Evolutionary conservation across 352 stramenopile genomes (phyloP), one percentile per base, ranked within the genome.

Genomic region (Pythium vanterpoolii): DNA sequence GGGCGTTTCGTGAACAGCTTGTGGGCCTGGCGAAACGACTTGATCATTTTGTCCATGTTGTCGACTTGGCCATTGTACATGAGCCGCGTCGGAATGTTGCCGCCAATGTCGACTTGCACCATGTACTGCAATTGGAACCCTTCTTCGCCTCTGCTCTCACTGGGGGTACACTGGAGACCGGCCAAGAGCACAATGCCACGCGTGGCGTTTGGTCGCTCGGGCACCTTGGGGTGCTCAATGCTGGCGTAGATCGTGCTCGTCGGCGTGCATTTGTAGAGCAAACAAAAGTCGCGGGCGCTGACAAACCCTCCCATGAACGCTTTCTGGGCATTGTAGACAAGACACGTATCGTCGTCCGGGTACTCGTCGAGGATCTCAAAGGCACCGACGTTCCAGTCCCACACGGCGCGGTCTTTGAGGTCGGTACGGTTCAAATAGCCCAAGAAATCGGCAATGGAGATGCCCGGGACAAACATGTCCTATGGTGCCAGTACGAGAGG

Each of bases 1-100:
- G 19, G 21, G 6, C 51, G 45, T 50, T 60, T 70, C 21, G 30
- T 50, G 46, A 83, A 83, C 27, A 77, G 50, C 52, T 72, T 70
- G 19, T 71, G 58, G 9, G 72, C 73, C 13, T 79, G 60, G 21
- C 68, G 64, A 56, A 83, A 83, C 23, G 75, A 64, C 47, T 78
- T 81, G 30, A 79, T 66, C 60, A 85, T 73, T 54, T 85, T 86
- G 39, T 75, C 66, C 72, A 86, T 77, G 57, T 71, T 84, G 72
- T 87, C 77, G 27, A 81, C 71, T 38, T 71, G 80, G 39, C 76
- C 78, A 50, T 70, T 86, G 61, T 85, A 78, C 18, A 83, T 66
- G 27, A 88, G 64, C 24, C 74, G 77, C 10, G 66, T 50, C 0
- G 78, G 76, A 30, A 88, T 57, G 43, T 64, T 77, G 33, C 76